Conservation (phyloP, 106 monocot species). For the Agapanthus africanus region DNA sequence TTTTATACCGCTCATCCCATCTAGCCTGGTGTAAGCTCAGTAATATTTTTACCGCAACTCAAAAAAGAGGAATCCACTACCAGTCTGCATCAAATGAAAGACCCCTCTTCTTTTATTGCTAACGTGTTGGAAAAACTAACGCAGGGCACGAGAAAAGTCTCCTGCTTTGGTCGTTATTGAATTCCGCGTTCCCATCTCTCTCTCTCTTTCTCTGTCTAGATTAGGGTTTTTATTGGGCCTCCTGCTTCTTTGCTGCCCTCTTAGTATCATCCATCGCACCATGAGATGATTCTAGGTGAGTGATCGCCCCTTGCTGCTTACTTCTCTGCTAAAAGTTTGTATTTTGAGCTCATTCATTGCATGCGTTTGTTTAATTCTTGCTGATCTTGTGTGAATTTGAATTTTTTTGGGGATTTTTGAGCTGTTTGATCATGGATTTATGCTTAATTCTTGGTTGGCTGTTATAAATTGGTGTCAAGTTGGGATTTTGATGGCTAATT, state of each 20-base stretch:
- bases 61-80: too few relatives aligned
- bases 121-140: not conserved
- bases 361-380: not conserved
- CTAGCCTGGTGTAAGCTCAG: too few relatives aligned
- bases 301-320: not conserved
- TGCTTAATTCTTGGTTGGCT: not conserved
- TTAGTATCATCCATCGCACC: not conserved
- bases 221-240: not conserved
- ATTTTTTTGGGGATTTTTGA: not conserved
- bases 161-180: slow-evolving; percentile 5
- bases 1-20: too few relatives aligned
- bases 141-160: slow-evolving; percentile 3
- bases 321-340: slow-evolving; percentile 8
- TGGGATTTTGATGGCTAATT: not conserved
- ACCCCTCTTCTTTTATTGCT: too few relatives aligned
- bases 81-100: too few relatives aligned
- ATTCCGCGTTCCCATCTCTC: not conserved
- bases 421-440: not conserved
- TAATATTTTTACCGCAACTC: too few relatives aligned
- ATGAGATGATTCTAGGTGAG: slow-evolving; percentile 11
- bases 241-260: not conserved
- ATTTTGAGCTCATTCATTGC: not conserved
- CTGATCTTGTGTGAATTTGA: not conserved
- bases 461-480: slow-evolving; percentile 1
- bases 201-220: not conserved